These are phyloP conservation scores for Cronartium quercuum DNA, from an alignment of 1,284 basidiomycete species.

Conservation along the genomic window DNA sequence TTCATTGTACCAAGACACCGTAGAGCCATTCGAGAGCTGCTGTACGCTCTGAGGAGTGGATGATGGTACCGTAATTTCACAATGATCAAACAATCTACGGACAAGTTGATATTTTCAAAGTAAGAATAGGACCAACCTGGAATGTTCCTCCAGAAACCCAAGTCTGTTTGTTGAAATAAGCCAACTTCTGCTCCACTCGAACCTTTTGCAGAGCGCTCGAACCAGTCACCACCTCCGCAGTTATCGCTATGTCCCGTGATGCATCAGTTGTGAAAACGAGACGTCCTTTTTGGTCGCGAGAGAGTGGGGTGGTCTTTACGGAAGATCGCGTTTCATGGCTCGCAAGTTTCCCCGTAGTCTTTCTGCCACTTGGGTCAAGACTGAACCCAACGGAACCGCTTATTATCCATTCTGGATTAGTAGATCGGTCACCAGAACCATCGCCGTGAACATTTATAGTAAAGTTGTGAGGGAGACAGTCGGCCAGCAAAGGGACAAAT, in stretches of 20 bases:
- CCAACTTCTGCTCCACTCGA: not conserved
- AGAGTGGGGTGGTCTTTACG: not conserved
- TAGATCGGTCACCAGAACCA: conserved; percentile 58
- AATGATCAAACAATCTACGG: too few relatives aligned
- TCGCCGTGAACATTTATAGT: conserved; percentile 67
- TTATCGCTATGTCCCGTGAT: conserved; percentile 3
- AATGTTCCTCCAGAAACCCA: not conserved
- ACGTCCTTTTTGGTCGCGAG: not conserved
- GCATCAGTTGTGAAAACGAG: conserved; percentile 1
- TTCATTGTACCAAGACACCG: conserved; percentile 7
- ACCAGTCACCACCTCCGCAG: conserved; percentile 17
- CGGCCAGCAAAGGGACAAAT: conserved; percentile 65
- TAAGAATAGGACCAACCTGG: not conserved
- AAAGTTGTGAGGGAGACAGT: conserved; percentile 63
- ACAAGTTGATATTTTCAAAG: not conserved
- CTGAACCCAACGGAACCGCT: conserved; percentile 63
- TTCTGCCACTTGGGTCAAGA: conserved; percentile 47
- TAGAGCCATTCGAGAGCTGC: not conserved
- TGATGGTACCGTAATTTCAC: too few relatives aligned
- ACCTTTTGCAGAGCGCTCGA: conserved; percentile 1
- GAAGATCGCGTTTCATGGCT: not conserved
- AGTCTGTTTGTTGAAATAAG: not conserved
- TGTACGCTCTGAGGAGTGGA: not conserved
- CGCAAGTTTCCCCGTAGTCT: conserved; percentile 5
- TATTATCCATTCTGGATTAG: conserved; percentile 67